phyloP scores from a whole-genome alignment of 805 yeast genomes.

The Nakazawaea wyomingensis region DNA sequence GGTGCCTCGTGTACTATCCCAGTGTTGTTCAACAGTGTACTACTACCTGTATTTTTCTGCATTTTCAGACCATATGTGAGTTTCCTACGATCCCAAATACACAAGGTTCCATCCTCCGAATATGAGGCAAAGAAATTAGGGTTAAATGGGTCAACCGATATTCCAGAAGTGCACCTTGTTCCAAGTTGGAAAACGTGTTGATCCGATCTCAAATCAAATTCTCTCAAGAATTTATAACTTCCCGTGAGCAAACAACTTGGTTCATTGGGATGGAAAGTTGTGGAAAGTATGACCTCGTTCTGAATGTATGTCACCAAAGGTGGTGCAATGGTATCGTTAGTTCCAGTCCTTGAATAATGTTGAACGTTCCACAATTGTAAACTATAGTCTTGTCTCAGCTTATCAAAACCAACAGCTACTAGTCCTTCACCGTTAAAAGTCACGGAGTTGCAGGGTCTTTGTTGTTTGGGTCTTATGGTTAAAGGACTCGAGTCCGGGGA shows the following conservation, averaged over 20 bases:
- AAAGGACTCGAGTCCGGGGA: slow-evolving; percentile 30
- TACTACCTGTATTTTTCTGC: slow-evolving; percentile 17
- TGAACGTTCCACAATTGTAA: slow-evolving; percentile 77
- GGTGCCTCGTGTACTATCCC: slow-evolving; percentile 44
- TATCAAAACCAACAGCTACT: slow-evolving; percentile 75
- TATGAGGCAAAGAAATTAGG: slow-evolving; percentile 64
- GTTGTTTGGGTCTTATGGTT: slow-evolving; percentile 53
- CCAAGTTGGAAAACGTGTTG: slow-evolving; percentile 69
- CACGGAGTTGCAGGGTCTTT: slow-evolving; percentile 70
- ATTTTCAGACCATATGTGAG: slow-evolving; percentile 25
- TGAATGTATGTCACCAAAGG: slow-evolving; percentile 56
- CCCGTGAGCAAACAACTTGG: slow-evolving; percentile 60
- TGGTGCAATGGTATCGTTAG: slow-evolving; percentile 45
- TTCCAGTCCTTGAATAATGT: slow-evolving; percentile 44
- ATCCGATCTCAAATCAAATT: slow-evolving; percentile 65
- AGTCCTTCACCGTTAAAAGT: slow-evolving; percentile 62
- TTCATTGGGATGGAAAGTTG: slow-evolving; percentile 59
- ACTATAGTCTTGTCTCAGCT: slow-evolving; percentile 70
- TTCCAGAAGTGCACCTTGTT: slow-evolving; percentile 64
- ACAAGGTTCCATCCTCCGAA: slow-evolving; percentile 79
- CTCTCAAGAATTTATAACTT: slow-evolving; percentile 70
- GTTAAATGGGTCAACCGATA: slow-evolving; percentile 65
- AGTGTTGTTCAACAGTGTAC: slow-evolving; percentile 13
- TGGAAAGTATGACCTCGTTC: slow-evolving; percentile 69
- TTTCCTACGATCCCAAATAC: slow-evolving; percentile 77